A percentile compares a stretch with the other conserved stretches of the same genome.
phyloP scores from a whole-genome alignment of 2,329 filamentous ascomycete species.

The Metarhizium album region DNA sequence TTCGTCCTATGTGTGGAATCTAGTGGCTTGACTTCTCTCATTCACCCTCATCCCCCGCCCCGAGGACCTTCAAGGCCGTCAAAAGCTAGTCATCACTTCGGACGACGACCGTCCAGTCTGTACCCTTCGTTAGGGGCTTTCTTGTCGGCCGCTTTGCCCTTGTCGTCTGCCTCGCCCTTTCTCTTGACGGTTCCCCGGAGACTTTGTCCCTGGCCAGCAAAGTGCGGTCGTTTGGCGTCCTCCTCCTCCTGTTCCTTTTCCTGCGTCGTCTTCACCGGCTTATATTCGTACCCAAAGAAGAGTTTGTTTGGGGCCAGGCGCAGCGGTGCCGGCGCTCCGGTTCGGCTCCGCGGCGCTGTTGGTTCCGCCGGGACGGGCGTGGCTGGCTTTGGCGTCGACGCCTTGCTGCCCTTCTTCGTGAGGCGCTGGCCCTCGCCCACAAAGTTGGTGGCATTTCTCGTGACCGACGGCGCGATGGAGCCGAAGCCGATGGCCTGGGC shows the following conservation, averaged over 20 bases:
- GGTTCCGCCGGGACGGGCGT: conserved; percentile 48
- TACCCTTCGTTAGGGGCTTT: conserved; percentile 33
- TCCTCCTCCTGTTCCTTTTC: conserved; percentile 58
- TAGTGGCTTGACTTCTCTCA: not conserved
- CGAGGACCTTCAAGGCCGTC: conserved; percentile 15
- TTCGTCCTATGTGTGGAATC: not conserved
- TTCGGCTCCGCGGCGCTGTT: conserved; percentile 31
- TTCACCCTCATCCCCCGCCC: not conserved
- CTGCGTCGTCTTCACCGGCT: conserved; percentile 70
- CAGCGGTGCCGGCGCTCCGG: conserved; percentile 77
- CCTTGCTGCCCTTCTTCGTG: conserved; percentile 72
- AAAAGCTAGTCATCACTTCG: conserved; percentile 9
- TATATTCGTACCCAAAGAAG: conserved; percentile 93
- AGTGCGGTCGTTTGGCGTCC: conserved; percentile 57
- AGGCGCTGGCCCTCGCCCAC: conserved; percentile 69
- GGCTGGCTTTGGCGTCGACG: conserved; percentile 50
- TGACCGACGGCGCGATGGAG: conserved; percentile 71
- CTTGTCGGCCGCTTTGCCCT: conserved; percentile 36
- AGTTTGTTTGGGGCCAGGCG: conserved; percentile 79
- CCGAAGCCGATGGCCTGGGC: conserved; percentile 96
- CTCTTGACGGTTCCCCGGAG: conserved; percentile 60
- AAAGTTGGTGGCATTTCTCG: conserved; percentile 68
- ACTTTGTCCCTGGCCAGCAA: conserved; percentile 77
- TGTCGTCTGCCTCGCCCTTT: conserved; percentile 45
- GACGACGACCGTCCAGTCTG: conserved; percentile 31